These are phyloP conservation scores for Barnettozyma siamensis DNA, from an alignment of 805 yeast genomes.

Conservation along the genomic window DNA sequence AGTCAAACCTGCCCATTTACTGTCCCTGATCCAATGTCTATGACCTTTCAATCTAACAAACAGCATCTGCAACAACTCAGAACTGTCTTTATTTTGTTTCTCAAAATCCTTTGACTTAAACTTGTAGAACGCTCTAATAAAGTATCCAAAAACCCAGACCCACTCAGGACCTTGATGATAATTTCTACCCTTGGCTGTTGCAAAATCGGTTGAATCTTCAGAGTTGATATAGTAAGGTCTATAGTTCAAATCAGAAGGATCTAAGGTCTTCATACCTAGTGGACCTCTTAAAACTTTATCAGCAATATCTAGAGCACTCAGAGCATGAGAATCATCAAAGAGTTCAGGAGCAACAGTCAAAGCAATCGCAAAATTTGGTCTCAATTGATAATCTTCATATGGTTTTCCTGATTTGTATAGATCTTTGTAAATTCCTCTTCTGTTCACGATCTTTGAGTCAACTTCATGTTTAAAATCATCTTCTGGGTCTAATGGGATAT, in stretches of 20 bases:
- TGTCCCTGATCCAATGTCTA: slow-evolving; percentile 61
- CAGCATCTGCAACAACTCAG: slow-evolving; percentile 51
- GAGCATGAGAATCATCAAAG: slow-evolving; percentile 57
- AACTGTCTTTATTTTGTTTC: slow-evolving; percentile 28
- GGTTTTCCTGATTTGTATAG: slow-evolving; percentile 75
- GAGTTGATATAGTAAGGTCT: slow-evolving; percentile 83
- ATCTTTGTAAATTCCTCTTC: slow-evolving; percentile 94
- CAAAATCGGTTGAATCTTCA: slow-evolving; percentile 78
- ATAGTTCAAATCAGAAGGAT: slow-evolving; percentile 88
- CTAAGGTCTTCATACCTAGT: slow-evolving; percentile 85
- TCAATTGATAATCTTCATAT: slow-evolving; percentile 87
- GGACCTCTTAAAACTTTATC: slow-evolving; percentile 80
- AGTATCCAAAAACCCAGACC: slow-evolving; percentile 91
- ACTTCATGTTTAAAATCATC: slow-evolving; percentile 60
- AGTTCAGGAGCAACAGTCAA: slow-evolving; percentile 94
- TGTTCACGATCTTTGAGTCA: slow-evolving; percentile 61
- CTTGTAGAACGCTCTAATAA: slow-evolving; percentile 66
- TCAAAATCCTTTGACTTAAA: slow-evolving; percentile 42
- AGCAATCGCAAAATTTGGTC: slow-evolving; percentile 91
- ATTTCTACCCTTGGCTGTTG: slow-evolving; percentile 91
- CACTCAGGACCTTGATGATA: slow-evolving; percentile 99
- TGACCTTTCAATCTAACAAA: slow-evolving; percentile 59
- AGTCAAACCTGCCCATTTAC: slow-evolving; percentile 90
- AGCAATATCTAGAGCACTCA: slow-evolving; percentile 61
- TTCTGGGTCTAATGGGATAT: slow-evolving; percentile 58